Evolutionary conservation across 2,329 filamentous ascomycete genomes (phyloP).

Genomic region (Periconia digitata): DNA sequence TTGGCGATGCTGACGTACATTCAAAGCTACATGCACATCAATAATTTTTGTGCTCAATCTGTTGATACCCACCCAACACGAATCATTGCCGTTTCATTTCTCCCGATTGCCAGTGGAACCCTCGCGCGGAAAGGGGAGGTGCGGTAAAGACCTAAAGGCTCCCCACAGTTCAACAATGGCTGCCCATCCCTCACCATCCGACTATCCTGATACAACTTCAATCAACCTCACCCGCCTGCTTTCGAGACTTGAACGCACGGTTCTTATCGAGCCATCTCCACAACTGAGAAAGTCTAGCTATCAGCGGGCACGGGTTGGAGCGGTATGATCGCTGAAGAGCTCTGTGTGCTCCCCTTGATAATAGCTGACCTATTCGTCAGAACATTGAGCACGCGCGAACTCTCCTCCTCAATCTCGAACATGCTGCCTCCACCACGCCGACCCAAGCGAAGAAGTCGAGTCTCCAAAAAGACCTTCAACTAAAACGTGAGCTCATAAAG

Average conservation of each 20-base stretch:
- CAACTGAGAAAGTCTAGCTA: constrained; percentile 63
- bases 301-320: constrained; percentile 63
- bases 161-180: background rate
- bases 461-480: constrained; percentile 63
- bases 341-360: background rate
- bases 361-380: constrained; percentile 42
- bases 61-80: background rate
- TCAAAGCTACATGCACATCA: background rate
- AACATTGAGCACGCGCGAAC: constrained; percentile 73
- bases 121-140: background rate
- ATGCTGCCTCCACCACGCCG: constrained; percentile 58
- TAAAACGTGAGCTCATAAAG: constrained; percentile 68
- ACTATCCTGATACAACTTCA: constrained; percentile 26
- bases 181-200: constrained; percentile 23
- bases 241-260: constrained; percentile 63
- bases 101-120: background rate
- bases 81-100: background rate
- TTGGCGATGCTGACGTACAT: constrained; percentile 2
- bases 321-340: constrained; percentile 44
- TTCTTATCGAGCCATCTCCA: constrained; percentile 64
- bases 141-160: background rate
- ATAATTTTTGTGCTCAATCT: no score
- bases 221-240: constrained; percentile 66
- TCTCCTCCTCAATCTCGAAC: constrained; percentile 70
- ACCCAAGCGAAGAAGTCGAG: constrained; percentile 58